These are phyloP conservation scores for Phytophthora sp. DNA, from an alignment of 352 stramenopile genomes.

Conservation along the genomic window DNA sequence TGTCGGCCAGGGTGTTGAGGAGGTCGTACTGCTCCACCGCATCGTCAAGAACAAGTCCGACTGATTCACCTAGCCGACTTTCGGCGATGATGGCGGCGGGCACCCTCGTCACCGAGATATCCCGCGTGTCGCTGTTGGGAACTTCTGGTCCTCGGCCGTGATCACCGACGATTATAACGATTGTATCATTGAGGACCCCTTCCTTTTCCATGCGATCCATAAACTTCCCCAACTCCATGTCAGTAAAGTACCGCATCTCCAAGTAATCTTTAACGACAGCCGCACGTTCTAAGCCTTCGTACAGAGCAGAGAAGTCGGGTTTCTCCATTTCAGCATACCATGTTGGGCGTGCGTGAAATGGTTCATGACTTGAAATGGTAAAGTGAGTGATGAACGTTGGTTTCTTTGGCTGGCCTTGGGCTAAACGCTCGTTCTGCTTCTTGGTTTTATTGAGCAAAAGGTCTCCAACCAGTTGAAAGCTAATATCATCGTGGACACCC, in stretches of 20 bases:
- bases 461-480: neutral
- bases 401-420: neutral
- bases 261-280: neutral
- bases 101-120: neutral
- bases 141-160: neutral
- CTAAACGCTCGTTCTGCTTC: neutral
- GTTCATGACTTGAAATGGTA: neutral
- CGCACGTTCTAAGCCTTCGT: neutral
- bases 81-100: neutral
- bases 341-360: neutral
- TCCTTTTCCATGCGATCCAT: neutral
- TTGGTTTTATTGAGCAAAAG: neutral
- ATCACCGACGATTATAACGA: neutral
- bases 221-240: neutral
- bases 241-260: neutral
- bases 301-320: neutral
- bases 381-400: neutral
- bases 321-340: neutral
- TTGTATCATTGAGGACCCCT: neutral
- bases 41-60: neutral
- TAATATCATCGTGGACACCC: neutral
- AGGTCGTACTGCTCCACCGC: neutral
- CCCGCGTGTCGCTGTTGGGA: neutral
- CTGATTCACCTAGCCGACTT: neutral
- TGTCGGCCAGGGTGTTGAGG: neutral